A percentile compares a stretch with the other conserved stretches of the same genome.
Conservation (phyloP, 148 eudicot genomes). For the Hydrangea macrophylla region DNA sequence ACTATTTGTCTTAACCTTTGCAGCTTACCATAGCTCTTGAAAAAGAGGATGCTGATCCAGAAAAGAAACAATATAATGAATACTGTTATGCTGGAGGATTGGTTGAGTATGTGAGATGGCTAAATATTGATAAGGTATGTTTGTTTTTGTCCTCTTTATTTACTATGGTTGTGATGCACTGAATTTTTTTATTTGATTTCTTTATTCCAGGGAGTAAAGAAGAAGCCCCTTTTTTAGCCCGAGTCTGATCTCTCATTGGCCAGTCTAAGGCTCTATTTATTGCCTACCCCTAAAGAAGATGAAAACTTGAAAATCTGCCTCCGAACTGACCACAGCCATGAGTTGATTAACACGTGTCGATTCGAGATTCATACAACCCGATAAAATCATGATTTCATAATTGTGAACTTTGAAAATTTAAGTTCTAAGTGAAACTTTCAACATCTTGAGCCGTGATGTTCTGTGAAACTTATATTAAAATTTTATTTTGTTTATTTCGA, state of each 20-base stretch:
- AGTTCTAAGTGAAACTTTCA: too few species aligned
- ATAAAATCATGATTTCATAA: too few species aligned
- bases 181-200: background rate
- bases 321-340: background rate
- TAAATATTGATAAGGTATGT: conserved; percentile 80
- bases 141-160: background rate
- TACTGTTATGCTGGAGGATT: conserved; percentile 93
- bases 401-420: too few species aligned
- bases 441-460: too few species aligned
- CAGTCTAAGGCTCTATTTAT: background rate
- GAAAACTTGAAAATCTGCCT: background rate
- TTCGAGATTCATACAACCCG: too few species aligned
- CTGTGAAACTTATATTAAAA: too few species aligned
- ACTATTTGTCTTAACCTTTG: conserved; percentile 13
- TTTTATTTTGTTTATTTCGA: too few species aligned
- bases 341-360: too few species aligned
- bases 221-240: background rate
- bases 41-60: conserved; percentile 66
- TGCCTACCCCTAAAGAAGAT: background rate
- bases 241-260: background rate
- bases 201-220: background rate
- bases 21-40: conserved; percentile 72
- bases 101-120: conserved; percentile 91
- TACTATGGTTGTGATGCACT: background rate
- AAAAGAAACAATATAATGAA: conserved; percentile 50